These are phyloP conservation scores for Verticillium alfalfae DNA, from an alignment of 2,329 filamentous ascomycete genomes.

Conservation along the genomic window DNA sequence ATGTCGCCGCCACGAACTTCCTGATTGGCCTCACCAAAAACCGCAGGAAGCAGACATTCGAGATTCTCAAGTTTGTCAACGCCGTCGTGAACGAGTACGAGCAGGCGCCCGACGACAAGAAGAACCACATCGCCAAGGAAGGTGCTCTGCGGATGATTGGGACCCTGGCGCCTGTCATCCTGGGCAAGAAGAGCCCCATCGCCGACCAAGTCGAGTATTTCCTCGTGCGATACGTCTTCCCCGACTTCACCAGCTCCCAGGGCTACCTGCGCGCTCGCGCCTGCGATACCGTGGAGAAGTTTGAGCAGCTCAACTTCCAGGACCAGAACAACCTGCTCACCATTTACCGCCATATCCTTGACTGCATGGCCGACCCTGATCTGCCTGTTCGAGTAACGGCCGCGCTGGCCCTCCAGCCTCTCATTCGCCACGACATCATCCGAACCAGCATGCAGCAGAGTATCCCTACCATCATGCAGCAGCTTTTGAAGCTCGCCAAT, in stretches of 20 bases:
- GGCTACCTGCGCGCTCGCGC: slow-evolving; percentile 91
- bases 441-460: slow-evolving; percentile 94
- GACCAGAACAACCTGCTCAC: slow-evolving; percentile 91
- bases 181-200: slow-evolving; percentile 97
- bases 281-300: slow-evolving; percentile 97
- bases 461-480: slow-evolving; percentile 99
- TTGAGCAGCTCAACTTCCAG: slow-evolving; percentile 95
- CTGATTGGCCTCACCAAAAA: slow-evolving; percentile 90
- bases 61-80: slow-evolving; percentile 92
- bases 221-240: slow-evolving; percentile 96
- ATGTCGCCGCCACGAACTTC: slow-evolving; percentile 95
- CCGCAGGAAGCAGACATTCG: slow-evolving; percentile 91
- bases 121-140: slow-evolving; percentile 93
- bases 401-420: slow-evolving; percentile 85
- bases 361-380: slow-evolving; percentile 92
- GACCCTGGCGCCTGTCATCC: slow-evolving; percentile 85
- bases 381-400: slow-evolving; percentile 93
- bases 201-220: slow-evolving; percentile 98
- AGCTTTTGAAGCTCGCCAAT: slow-evolving; percentile 92
- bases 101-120: slow-evolving; percentile 74
- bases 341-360: slow-evolving; percentile 94
- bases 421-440: slow-evolving; percentile 94
- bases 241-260: slow-evolving; percentile 88
- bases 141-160: slow-evolving; percentile 96
- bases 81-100: slow-evolving; percentile 92